Evolutionary conservation across 2,329 filamentous ascomycete genomes (phyloP).

Genomic region (Arthrobotrys musiformis): DNA sequence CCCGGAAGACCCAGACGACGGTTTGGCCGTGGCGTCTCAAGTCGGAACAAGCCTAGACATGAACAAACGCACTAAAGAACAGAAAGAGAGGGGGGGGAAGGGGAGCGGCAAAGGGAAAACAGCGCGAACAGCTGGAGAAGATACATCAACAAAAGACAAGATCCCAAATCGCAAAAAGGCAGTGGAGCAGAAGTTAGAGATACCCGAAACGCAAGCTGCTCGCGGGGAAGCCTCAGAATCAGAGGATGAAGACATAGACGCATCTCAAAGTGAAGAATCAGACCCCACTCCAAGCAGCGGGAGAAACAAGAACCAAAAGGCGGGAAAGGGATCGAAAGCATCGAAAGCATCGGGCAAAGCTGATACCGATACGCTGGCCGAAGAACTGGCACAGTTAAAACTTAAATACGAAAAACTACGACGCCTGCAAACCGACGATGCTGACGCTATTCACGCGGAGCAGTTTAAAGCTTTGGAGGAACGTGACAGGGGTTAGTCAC

Average conservation of each 20-base stretch:
- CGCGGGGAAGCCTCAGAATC: not conserved
- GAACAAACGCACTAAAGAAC: constrained; percentile 6
- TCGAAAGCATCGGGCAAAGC: not conserved
- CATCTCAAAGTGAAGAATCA: constrained; percentile 8
- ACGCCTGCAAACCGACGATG: constrained; percentile 34
- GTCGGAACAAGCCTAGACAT: not conserved
- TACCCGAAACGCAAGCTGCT: constrained; percentile 39
- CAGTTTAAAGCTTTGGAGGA: constrained; percentile 32
- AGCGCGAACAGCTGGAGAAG: not conserved
- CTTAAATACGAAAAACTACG: constrained; percentile 39
- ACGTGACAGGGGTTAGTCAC: constrained; percentile 35
- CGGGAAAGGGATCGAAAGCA: not conserved
- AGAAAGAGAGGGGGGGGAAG: not conserved
- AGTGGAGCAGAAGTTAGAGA: not conserved
- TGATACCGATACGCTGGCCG: not conserved
- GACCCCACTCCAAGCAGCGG: not conserved
- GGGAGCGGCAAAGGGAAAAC: not conserved
- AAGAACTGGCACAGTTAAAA: constrained; percentile 40
- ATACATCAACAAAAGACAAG: constrained; percentile 1
- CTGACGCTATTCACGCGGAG: constrained; percentile 31
- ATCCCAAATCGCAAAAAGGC: constrained; percentile 5
- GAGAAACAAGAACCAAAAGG: not conserved
- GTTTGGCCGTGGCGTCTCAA: not conserved
- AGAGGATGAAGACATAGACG: not conserved
- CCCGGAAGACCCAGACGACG: constrained; percentile 6